A percentile compares a stretch with the other conserved stretches of the same genome.
phyloP scores from a whole-genome alignment of 2,329 filamentous ascomycete species.

The Microdochium paspali region DNA sequence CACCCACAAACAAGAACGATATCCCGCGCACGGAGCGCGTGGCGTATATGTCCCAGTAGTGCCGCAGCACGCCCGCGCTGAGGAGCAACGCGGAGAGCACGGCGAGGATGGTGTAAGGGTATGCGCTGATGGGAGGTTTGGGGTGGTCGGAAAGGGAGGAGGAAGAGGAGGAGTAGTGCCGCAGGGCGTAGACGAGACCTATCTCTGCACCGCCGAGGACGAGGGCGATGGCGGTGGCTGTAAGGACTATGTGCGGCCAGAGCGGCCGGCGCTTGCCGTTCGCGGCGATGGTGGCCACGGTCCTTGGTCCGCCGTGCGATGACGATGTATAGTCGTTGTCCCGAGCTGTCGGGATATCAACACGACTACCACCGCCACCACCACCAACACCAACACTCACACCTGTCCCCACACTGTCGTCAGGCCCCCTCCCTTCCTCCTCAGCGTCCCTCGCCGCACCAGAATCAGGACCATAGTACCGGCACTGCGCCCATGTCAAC shows the following conservation, averaged over 20 bases:
- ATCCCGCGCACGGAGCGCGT: slow-evolving; percentile 61
- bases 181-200: slow-evolving; percentile 48
- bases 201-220: slow-evolving; percentile 51
- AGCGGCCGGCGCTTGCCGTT: too few species aligned
- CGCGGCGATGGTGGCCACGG: too few species aligned
- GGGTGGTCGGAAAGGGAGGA: slow-evolving; percentile 17
- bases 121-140: slow-evolving; percentile 33
- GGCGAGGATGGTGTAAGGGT: slow-evolving; percentile 60
- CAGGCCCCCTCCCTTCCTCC: too few species aligned
- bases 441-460: too few species aligned
- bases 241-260: slow-evolving; percentile 21
- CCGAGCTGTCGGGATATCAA: too few species aligned
- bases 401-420: too few species aligned
- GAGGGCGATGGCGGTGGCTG: slow-evolving; percentile 32
- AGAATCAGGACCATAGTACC: slow-evolving; percentile 21
- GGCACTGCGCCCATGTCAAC: slow-evolving; percentile 32
- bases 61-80: slow-evolving; percentile 54
- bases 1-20: slow-evolving; percentile 61
- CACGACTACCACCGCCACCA: too few species aligned
- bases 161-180: slow-evolving; percentile 5
- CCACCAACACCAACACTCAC: too few species aligned
- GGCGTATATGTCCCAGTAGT: slow-evolving; percentile 61
- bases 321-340: too few species aligned
- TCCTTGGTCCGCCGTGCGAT: too few species aligned
- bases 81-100: slow-evolving; percentile 53